Evolutionary conservation across 2,329 filamentous ascomycete genomes (phyloP), one percentile per base, ranked within the genome.

Genomic region (Neodidymelliopsis sp.): DNA sequence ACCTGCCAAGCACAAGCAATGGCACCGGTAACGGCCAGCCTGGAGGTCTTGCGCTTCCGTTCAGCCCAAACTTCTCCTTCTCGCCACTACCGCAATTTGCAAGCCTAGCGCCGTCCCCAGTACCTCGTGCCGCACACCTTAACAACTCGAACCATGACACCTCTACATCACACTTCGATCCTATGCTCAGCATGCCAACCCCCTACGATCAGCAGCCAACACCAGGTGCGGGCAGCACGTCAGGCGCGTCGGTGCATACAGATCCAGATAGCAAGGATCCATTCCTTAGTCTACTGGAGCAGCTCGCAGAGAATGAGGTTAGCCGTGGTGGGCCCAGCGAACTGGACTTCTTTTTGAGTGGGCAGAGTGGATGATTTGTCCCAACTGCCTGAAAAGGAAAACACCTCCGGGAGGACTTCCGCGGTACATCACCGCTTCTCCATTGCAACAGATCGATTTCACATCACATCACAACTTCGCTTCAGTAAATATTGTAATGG

Each of bases 251-350:
- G 11, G 69, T 66, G 39, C 69, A 75, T 38, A 75, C 74, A 16
- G 75, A 76, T 51, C 62, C 66, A 35, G 89, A 93, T 37, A 64
- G 60, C 58, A 91, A 89, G 60, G 90, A 94, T 65, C 89, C 90
- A 0, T 94, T 95, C 65, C 72, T 94, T 29, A 89, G 84, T 53
- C 74, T 94, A 30, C 75, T 94, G 25, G 90, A 94, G 69, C 89
- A 94, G 73, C 78, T 94, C 49, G 90, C 89, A 0, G 89, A 94
- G 71, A 91, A 90, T 62, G 89, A 93, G 71, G 82, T 88, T 42
- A 79, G 79, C 30, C 78, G 83, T 40, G 88, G 86, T 0, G 83
- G 85, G 8, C 87, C 87, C 10, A 87, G 82, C 57, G 89, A 93
- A 65, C 75, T 94, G 62, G 89, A 93, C 69, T 92, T 90, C 73